Evolutionary conservation across 345 rosid genomes (phyloP), one percentile per base, ranked within the genome.

Genomic region (Acer yangbiense): DNA sequence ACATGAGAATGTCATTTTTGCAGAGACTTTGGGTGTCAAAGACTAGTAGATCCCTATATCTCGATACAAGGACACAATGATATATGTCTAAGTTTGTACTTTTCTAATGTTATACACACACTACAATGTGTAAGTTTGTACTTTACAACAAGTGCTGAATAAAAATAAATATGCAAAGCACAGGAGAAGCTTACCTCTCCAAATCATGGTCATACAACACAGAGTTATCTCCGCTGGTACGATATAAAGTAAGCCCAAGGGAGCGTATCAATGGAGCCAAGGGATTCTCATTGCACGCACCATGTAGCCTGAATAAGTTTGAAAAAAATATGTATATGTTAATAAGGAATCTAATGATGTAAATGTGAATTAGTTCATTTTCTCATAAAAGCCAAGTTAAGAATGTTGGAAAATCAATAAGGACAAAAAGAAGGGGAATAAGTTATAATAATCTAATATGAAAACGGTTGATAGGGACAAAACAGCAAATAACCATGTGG

Each of bases 181-280:
- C 68, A 71, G 21, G 20, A 78, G 72, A 68, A 17, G n/a, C 55
- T 78, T 76, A 94, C 98, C 98, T 94, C 85, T 94, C 95, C n/a
- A 90, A 85, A 85, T 94, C 98, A 87, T 94, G 98, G 83, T 94
- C 98, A 77, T 92, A 94, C 86, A 94, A 80, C 72, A 94, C 88
- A 57, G 98, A 94, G 85, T 94, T 85, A 69, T 94, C 98, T 64
- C 94, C 98, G 63, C 98, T 94, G 64, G 98, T 94, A 74, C 97
- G 89, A 85, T 94, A 91, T 75, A 91, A 77, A 48, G 89, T 87
- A 67, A 94, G 94, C 68, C 97, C 97, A 58, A 94, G 77, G 80
- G 83, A 79, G 44, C 93, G 87, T 79, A 92, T 94, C 62, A 94
- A 76, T 5, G 97, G 97, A 77, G 97, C 98, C 86, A 94, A 84